Evolutionary conservation across 257 asterid genomes (phyloP).

Genomic region (Handroanthus guayacan): DNA sequence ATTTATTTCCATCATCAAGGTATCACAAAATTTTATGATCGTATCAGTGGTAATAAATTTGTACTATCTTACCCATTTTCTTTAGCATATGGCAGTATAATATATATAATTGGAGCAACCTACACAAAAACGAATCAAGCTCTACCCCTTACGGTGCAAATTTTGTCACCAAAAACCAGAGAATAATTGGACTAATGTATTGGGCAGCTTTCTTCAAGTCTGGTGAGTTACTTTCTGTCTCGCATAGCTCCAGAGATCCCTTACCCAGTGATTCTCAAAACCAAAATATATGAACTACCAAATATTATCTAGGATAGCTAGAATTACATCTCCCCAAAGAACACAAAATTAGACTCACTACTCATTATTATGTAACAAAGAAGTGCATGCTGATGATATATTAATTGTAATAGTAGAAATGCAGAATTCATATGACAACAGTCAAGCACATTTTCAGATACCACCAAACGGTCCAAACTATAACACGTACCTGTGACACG

Average conservation of each 20-base stretch:
- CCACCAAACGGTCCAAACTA: neutral
- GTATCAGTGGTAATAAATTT: neutral
- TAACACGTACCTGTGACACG: slow-evolving; percentile 75
- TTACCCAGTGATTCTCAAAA: neutral
- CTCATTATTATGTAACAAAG: slow-evolving; percentile 5
- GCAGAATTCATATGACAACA: slow-evolving; percentile 14
- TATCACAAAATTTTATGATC: slow-evolving; percentile 9
- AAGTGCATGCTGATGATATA: slow-evolving; percentile 29
- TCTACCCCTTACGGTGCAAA: slow-evolving; percentile 19
- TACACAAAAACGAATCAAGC: slow-evolving; percentile 5
- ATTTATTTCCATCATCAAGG: slow-evolving; percentile 22
- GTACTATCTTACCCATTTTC: slow-evolving; percentile 5
- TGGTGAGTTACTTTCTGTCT: too few species aligned
- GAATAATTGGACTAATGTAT: slow-evolving; percentile 3
- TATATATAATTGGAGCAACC: neutral
- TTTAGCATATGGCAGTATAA: slow-evolving; percentile 5
- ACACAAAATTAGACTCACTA: slow-evolving; percentile 13
- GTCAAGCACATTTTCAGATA: slow-evolving; percentile 25
- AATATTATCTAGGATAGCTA: slow-evolving; percentile 9
- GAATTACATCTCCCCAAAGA: slow-evolving; percentile 22
- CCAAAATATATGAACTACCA: slow-evolving; percentile 9
- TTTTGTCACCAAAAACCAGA: slow-evolving; percentile 13
- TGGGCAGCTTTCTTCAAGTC: too few species aligned
- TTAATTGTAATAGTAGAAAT: neutral
- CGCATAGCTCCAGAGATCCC: neutral